These are phyloP conservation scores for Taphrina betulina DNA, from an alignment of 1,139 yeast genomes.

Conservation along the genomic window DNA sequence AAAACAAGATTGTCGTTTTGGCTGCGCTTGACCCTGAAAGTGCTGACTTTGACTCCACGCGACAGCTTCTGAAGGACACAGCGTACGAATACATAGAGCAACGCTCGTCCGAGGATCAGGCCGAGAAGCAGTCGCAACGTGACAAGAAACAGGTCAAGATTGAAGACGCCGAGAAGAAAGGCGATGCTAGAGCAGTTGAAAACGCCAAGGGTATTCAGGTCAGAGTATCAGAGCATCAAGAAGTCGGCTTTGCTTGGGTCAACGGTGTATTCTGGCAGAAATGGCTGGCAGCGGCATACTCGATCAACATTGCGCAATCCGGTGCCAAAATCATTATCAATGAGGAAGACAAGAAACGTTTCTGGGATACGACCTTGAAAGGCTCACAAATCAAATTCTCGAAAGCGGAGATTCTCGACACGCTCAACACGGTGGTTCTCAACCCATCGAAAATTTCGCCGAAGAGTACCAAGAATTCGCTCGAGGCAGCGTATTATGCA, in stretches of 20 bases:
- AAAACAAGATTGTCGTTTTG: conserved; percentile 43
- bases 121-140: conserved; percentile 42
- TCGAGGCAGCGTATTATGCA: conserved; percentile 34
- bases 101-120: conserved; percentile 40
- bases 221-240: conserved; percentile 40
- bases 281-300: conserved; percentile 45
- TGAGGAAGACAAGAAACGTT: conserved; percentile 41
- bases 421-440: conserved; percentile 40
- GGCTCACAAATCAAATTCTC: conserved; percentile 41
- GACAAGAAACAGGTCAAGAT: conserved; percentile 44
- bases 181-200: conserved; percentile 43
- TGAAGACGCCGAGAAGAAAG: conserved; percentile 45
- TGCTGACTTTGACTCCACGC: conserved; percentile 40
- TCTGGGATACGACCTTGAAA: conserved; percentile 43
- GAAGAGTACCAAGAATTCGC: conserved; percentile 38
- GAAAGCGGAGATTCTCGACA: conserved; percentile 41
- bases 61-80: conserved; percentile 42
- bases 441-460: conserved; percentile 41
- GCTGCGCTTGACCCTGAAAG: conserved; percentile 44
- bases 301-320: conserved; percentile 38
- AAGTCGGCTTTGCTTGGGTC: conserved; percentile 47
- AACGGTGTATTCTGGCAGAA: conserved; percentile 46
- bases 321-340: conserved; percentile 43
- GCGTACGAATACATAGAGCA: conserved; percentile 41
- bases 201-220: conserved; percentile 43